Evolutionary conservation across 2,329 filamentous ascomycete species (phyloP).

Genomic region (Pleomassaria siparia): DNA sequence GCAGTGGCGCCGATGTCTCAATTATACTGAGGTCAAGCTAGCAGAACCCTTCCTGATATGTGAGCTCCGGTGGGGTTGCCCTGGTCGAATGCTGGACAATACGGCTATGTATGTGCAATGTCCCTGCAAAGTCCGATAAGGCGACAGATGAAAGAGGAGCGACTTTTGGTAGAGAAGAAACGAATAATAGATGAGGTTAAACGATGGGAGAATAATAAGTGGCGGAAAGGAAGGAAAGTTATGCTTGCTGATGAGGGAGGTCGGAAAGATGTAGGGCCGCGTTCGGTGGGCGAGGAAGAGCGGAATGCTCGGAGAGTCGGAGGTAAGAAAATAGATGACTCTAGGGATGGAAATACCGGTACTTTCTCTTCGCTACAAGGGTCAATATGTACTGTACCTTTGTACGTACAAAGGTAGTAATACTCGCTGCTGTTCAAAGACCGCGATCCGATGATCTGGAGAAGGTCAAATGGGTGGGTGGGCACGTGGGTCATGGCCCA

Average conservation of each 20-base stretch:
- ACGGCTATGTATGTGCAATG: too few relatives aligned
- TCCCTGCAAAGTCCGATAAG: neutral
- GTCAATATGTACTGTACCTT: too few relatives aligned
- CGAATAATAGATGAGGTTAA: neutral
- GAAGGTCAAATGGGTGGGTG: neutral
- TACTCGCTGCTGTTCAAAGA: neutral
- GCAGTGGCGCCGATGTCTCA: neutral
- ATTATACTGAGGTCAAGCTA: neutral
- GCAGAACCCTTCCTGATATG: neutral
- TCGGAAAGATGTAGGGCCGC: neutral
- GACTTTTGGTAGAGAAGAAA: neutral
- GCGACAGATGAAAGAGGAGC: neutral
- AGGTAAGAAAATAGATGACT: neutral
- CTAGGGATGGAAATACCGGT: slow-evolving; percentile 1
- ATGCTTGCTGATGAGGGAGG: neutral
- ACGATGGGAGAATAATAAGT: neutral
- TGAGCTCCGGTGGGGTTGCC: neutral
- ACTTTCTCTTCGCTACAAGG: neutral
- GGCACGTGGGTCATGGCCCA: neutral
- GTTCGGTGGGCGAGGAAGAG: neutral
- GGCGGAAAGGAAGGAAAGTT: neutral
- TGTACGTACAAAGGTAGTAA: too few relatives aligned
- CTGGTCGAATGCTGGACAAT: neutral
- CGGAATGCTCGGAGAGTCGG: slow-evolving; percentile 2
- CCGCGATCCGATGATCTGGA: neutral